A percentile compares a stretch with the other conserved stretches of the same genome.
Conservation (phyloP, 163 green algal species). For the Chlorella variabilis region DNA sequence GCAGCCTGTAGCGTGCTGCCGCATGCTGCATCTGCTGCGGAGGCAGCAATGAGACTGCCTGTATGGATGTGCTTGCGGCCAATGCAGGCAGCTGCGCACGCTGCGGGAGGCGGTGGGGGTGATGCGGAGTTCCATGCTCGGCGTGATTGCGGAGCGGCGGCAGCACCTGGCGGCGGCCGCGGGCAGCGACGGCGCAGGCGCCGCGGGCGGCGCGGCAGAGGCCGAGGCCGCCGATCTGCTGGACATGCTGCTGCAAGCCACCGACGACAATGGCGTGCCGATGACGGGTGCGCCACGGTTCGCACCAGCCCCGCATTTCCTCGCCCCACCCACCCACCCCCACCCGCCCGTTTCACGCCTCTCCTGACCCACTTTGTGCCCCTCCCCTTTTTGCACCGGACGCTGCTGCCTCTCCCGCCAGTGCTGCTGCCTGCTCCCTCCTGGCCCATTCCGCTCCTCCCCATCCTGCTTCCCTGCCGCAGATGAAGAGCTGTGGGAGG, state of each 20-base stretch:
- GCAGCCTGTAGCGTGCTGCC: neutral
- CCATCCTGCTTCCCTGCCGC: neutral
- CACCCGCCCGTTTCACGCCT: too few relatives aligned
- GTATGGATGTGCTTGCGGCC: neutral
- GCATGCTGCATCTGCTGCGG: neutral
- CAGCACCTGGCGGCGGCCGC: neutral
- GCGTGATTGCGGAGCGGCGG: slow-evolving; percentile 54
- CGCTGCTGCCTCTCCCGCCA: too few relatives aligned
- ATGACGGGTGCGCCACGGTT: neutral
- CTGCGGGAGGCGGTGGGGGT: slow-evolving; percentile 58
- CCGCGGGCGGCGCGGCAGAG: neutral
- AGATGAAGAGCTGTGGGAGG: slow-evolving; percentile 84
- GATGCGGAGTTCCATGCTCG: slow-evolving; percentile 68
- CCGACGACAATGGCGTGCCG: slow-evolving; percentile 3
- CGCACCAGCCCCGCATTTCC: too few relatives aligned
- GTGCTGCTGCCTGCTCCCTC: neutral
- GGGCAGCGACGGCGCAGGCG: neutral
- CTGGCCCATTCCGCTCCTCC: neutral
- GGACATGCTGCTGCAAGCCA: slow-evolving; percentile 9
- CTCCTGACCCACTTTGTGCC: too few relatives aligned
- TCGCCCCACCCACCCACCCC: too few relatives aligned
- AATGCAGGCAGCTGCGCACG: slow-evolving; percentile 48
- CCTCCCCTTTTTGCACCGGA: too few relatives aligned
- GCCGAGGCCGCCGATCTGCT: neutral
- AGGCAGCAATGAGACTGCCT: neutral